A percentile compares a stretch with the other conserved stretches of the same genome.
These are phyloP conservation scores for Backusella westeae DNA, from an alignment of 192 early-diverging fungal genomes.

Conservation along the genomic window DNA sequence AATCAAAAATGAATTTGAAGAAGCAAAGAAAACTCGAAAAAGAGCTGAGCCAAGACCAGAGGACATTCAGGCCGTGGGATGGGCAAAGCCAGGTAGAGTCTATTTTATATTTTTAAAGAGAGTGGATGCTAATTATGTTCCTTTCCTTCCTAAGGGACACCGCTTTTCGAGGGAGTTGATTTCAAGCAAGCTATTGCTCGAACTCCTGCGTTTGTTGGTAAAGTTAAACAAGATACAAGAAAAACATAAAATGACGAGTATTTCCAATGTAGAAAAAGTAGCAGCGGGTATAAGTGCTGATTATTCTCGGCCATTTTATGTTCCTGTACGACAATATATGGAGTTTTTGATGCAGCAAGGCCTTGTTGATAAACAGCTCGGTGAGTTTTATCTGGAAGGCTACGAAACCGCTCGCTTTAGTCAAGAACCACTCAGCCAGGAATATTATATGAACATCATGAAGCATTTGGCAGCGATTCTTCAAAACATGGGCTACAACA, in stretches of 20 bases:
- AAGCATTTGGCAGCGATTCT: conserved; percentile 47
- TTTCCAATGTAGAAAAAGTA: conserved; percentile 39
- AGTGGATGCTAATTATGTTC: background rate
- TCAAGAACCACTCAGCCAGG: conserved; percentile 33
- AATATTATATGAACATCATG: conserved; percentile 52
- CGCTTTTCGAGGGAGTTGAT: conserved; percentile 43
- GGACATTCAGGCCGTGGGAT: conserved; percentile 47
- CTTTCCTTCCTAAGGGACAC: conserved; percentile 9
- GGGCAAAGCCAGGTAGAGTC: conserved; percentile 48
- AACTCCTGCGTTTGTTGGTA: conserved; percentile 54
- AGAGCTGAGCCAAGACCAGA: conserved; percentile 41
- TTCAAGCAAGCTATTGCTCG: conserved; percentile 55
- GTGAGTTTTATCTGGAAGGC: conserved; percentile 49
- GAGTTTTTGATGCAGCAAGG: conserved; percentile 48
- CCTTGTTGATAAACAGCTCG: conserved; percentile 43
- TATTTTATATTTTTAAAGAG: background rate
- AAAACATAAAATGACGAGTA: background rate
- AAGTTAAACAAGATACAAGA: background rate
- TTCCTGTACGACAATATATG: conserved; percentile 52
- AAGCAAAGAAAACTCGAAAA: conserved; percentile 37
- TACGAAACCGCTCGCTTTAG: conserved; percentile 59
- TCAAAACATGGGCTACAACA: conserved; percentile 41
- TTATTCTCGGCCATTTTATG: conserved; percentile 43
- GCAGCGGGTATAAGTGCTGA: conserved; percentile 36
- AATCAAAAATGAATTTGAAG: conserved; percentile 42